Base-by-base conservation (phyloP, 306 rosid genomes). In the Cicer judaicum region DNA sequence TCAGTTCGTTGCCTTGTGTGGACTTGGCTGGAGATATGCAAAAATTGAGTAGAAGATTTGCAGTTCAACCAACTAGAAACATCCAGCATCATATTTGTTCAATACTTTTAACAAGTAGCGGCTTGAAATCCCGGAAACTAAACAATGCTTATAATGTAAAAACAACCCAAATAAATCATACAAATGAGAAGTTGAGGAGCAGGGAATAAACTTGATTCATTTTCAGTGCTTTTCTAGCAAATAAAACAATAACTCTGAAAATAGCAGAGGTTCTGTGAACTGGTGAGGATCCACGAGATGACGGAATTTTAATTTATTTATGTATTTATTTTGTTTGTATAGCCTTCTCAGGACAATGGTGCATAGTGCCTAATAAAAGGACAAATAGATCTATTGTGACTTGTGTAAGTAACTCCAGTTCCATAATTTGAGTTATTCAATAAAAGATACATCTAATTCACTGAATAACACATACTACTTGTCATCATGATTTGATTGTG, bases 1-100 rank as follows among this genome's bases (percentile, higher is more conserved):
- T 70, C 75, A 63, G 21, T 54, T 12, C 71, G 16, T 44, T 68
- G 63, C 68, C 63, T 53, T 61, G 42, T 60, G 42, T 44, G 69
- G 48, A 53, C 34, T 67, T 53, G 44, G 78, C 68, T 3, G 29
- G 74, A 64, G 52, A 72, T 43, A 43, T 54, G 78, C 18, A 38
- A 64, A 54, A 18, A 13, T 34, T 36, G 44, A 65, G 44, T 55
- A n/a, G 57, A 40, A 13, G 29, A 16, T 52, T 50, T 52, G 57
- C 48, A 39, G 15, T 41, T 80, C 24, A 52, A 13, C 43, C 9
- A 14, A 69, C 47, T 8, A 49, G 62, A 9, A 69, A 49, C 48
- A 15, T 19, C 15, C 74, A 36, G 48, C 14, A 14, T 16, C 42
- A 5, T 12, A 8, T 19, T 66, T 67, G 71, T 43, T 66, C 40